Evolutionary conservation across 2,329 filamentous ascomycete genomes (phyloP).

Genomic region (Curvularia eragrostidis): DNA sequence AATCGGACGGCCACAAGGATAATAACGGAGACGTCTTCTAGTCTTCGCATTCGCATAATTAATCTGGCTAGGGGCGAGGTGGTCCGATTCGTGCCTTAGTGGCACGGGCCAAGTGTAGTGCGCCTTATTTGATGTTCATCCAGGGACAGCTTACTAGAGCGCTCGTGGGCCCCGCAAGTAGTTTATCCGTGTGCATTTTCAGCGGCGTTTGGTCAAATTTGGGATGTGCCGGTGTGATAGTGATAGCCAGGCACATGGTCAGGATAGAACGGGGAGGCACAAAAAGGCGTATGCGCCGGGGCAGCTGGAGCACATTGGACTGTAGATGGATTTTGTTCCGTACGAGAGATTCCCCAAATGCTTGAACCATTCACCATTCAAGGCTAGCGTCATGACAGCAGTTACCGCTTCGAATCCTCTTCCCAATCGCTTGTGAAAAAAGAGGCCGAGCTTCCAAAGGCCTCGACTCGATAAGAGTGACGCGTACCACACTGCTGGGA

Average conservation of each 20-base stretch:
- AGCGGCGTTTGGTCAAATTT: conserved; percentile 15
- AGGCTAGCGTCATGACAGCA: conserved; percentile 4
- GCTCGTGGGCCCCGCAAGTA: conserved; percentile 12
- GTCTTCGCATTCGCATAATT: not conserved
- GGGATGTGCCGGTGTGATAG: conserved; percentile 17
- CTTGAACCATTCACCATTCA: conserved; percentile 13
- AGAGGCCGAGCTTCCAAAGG: not conserved
- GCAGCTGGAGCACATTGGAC: not conserved
- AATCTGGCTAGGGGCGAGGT: not conserved
- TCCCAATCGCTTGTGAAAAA: not conserved
- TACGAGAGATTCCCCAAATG: conserved; percentile 28
- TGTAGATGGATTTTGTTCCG: conserved; percentile 16
- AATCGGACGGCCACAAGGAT: conserved; percentile 39
- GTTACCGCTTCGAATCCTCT: conserved; percentile 5
- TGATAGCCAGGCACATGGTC: conserved; percentile 10
- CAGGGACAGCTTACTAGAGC: conserved; percentile 7
- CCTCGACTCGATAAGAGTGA: conserved; percentile 14
- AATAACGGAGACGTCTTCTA: not conserved
- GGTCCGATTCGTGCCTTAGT: not conserved
- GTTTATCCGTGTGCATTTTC: conserved; percentile 21
- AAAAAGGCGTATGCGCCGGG: conserved; percentile 3
- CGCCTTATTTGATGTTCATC: conserved; percentile 7
- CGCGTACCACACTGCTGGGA: conserved; percentile 18
- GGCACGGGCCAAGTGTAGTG: conserved; percentile 7
- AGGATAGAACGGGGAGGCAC: conserved; percentile 10